A percentile compares a stretch with the other conserved stretches of the same genome.
These are phyloP conservation scores for Emmonsia crescens DNA, from an alignment of 2,329 filamentous ascomycete genomes.

Conservation along the genomic window DNA sequence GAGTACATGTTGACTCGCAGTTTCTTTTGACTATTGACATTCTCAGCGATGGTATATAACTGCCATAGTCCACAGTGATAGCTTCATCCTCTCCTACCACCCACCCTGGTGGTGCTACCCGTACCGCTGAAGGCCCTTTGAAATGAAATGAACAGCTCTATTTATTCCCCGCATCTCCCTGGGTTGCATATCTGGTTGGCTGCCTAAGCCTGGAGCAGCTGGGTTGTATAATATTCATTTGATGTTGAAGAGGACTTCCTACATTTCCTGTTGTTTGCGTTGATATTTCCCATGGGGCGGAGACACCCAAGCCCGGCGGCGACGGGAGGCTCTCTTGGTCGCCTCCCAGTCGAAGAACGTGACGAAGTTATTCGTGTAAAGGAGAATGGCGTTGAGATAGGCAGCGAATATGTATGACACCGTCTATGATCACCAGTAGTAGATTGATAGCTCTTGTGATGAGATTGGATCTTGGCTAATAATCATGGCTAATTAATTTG, in stretches of 20 bases:
- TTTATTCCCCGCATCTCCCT: neutral
- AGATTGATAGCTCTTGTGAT: neutral
- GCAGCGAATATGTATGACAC: slow-evolving; percentile 21
- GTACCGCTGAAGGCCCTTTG: neutral
- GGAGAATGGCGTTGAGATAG: slow-evolving; percentile 8
- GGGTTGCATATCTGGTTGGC: neutral
- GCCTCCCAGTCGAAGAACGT: neutral
- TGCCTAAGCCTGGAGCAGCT: neutral
- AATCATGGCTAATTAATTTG: neutral
- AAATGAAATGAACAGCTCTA: neutral
- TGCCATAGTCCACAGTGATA: neutral
- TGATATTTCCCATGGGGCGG: neutral
- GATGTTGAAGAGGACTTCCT: no score
- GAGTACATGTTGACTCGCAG: neutral
- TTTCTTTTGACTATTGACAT: neutral
- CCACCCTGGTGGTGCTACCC: neutral
- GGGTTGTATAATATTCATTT: neutral
- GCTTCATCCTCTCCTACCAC: no score
- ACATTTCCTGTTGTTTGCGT: neutral
- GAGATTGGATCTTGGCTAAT: neutral
- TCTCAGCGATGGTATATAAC: neutral
- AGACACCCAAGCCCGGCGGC: no score
- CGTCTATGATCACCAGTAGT: neutral
- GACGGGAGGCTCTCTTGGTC: neutral
- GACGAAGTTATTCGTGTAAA: slow-evolving; percentile 10